phyloP scores from a whole-genome alignment of 768 basidiomycete genomes.

The Polyporus arcularius region DNA sequence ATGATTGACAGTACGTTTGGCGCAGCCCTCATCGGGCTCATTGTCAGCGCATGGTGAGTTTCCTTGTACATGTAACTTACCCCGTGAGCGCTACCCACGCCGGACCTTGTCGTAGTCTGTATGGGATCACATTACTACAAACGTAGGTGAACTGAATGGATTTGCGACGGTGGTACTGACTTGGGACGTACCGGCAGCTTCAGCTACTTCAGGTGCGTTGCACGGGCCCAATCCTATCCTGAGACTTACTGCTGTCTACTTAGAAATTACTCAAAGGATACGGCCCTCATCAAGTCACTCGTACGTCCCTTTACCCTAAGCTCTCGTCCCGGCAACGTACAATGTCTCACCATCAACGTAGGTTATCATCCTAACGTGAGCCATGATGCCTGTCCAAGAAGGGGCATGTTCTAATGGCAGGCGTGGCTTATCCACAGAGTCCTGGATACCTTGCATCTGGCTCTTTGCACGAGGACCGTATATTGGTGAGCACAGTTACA shows the following conservation, averaged over 20 bases:
- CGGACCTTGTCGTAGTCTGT: slow-evolving; percentile 34
- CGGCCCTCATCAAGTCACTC: slow-evolving; percentile 40
- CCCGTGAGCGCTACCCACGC: not conserved
- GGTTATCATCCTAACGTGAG: slow-evolving; percentile 17
- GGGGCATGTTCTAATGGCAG: not conserved
- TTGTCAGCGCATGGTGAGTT: slow-evolving; percentile 45
- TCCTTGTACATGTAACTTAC: not conserved
- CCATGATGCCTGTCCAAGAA: not conserved
- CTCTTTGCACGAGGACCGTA: slow-evolving; percentile 45
- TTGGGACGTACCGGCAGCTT: not conserved
- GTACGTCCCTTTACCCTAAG: slow-evolving; percentile 25
- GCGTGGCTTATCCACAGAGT: slow-evolving; percentile 27
- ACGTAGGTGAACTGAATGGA: slow-evolving; percentile 33
- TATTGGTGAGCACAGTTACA: slow-evolving; percentile 40
- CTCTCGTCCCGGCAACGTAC: not conserved
- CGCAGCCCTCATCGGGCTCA: slow-evolving; percentile 46
- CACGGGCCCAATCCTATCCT: not conserved
- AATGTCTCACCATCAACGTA: not conserved
- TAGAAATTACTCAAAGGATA: slow-evolving; percentile 45
- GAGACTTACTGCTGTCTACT: not conserved
- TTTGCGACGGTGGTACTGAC: too few species aligned
- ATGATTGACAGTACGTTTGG: slow-evolving; percentile 39
- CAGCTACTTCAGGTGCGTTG: slow-evolving; percentile 14
- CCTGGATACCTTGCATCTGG: slow-evolving; percentile 46
- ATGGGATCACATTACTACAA: slow-evolving; percentile 46